A percentile compares a stretch with the other conserved stretches of the same genome.
Conservation (phyloP, 129 eudicot species). For the Helichrysum umbraculigerum region DNA sequence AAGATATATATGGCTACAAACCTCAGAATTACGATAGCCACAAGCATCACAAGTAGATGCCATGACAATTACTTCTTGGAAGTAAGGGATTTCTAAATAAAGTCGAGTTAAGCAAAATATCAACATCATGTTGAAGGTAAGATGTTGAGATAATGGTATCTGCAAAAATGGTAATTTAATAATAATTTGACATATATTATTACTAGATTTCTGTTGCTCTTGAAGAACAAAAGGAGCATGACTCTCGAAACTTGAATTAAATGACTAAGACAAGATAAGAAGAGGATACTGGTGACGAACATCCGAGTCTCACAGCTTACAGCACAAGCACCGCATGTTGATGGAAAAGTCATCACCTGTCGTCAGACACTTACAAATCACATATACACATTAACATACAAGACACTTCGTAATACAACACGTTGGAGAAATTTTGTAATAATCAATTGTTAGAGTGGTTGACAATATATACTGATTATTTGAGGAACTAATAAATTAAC, state of each 20-base stretch:
- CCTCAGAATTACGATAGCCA: slow-evolving; percentile 98
- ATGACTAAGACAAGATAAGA: slow-evolving; percentile 11
- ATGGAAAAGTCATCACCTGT: slow-evolving; percentile 80
- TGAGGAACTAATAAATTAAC: not conserved
- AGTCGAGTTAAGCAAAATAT: slow-evolving; percentile 50
- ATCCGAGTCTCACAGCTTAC: slow-evolving; percentile 65
- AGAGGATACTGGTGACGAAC: slow-evolving; percentile 80
- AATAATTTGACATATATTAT: slow-evolving; percentile 10
- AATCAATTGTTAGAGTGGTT: not conserved
- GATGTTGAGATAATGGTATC: not conserved
- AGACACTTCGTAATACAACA: not conserved
- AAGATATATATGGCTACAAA: slow-evolving; percentile 23
- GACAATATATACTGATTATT: not conserved
- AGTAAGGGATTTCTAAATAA: slow-evolving; percentile 77
- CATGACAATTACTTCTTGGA: slow-evolving; percentile 97
- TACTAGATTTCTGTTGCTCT: not conserved
- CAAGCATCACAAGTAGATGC: slow-evolving; percentile 90
- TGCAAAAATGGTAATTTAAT: slow-evolving; percentile 13
- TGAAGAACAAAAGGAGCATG: slow-evolving; percentile 5
- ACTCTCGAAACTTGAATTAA: not conserved
- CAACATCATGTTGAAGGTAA: not conserved
- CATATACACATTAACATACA: not conserved
- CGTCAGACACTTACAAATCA: not conserved
- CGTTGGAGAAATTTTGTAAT: not conserved
- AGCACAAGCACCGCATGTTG: slow-evolving; percentile 75